Evolutionary conservation across 306 rosid genomes (phyloP), one percentile per base, ranked within the genome.

Genomic region (Pueraria montana): DNA sequence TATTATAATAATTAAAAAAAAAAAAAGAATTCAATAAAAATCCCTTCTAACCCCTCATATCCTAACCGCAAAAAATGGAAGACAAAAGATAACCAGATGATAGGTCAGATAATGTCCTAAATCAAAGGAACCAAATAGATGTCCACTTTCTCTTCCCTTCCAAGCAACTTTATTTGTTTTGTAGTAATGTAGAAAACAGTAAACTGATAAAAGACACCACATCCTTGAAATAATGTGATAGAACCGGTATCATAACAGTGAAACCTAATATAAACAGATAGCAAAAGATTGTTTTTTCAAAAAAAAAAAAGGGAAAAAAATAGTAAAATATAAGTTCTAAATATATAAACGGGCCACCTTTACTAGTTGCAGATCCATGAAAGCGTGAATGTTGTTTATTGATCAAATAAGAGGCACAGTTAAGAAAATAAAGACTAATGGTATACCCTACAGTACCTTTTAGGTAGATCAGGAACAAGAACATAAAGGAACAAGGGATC

Each of bases 401-500:
- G 65, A 43, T 71, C 53, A 81, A 72, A 55, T 64, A 80, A 45
- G 76, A 73, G 46, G 63, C 74, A 76, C 36, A 36, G 11, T 64
- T 23, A 55, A 64, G 16, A 72, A 61, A 82, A 36, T 23, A 40
- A 42, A 36, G 11, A 65, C 17, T 6, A 1, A 58, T 24, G n/a
- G 45, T 77, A 72, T 64, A 52, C 70, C 66, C 77, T 61, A 38
- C 2, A 18, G 59, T 80, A 96, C 99, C 97, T 85, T 85, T 93
- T 96, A 23, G 99, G 99, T 74, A 96, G 91, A 88, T 87, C 91
- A 67, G 99, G 94, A 67, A 88, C 92, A 66, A 93, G 96, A 69
- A 96, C 79, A 88, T 89, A 90, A 49, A 96, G 87, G 79, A 87
- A 84, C 61, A 93, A 40, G 65, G 99, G 92, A 80, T 87, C 87